Evolutionary conservation across 305 asterid species (phyloP), one percentile per base, ranked within the genome.

Genomic region (Salvia sclarea): DNA sequence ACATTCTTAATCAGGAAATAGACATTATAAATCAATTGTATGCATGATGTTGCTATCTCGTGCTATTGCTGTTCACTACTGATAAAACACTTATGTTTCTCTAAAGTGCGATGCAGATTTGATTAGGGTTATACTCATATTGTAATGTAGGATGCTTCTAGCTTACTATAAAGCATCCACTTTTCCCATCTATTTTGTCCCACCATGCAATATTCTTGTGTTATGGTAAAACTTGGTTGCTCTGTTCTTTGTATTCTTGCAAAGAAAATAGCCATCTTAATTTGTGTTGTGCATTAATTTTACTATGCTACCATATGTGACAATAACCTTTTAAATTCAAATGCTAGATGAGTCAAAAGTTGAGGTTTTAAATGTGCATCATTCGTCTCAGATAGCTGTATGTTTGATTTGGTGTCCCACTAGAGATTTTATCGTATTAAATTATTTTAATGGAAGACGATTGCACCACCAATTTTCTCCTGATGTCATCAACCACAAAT

Each of bases 391-490:
- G 54, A 7, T 47, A 17, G 13, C 0, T 20, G 31, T 50, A 21
- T 62, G 57, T 48, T 25, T 64, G 45, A 63, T 45, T 64, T 44
- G 10, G 59, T 64, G 69, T 11, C 59, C 59, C 65, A 35, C 25
- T 4, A 6, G 30, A 47, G 57, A 63, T 45, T 24, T 47, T 5
- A 9, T 44, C 4, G 33, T 33, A 2, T 31, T 31, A 50, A 49
- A 20, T 5, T 65, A 12, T 31, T 65, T 65, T 52, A 44, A 6
- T 35, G 24, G 38, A 38, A 38, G 52, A 37, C 16, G 0, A 13
- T 0, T 11, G 13, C 14, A 9, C 47, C 30, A 64, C 31, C 70
- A 48, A 31, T 24, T 44, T 25, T 56, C 37, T 45, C 41, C 31
- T 37, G 33, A 57, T 38, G 56, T 61, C 53, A 60, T 35, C 47